Conservation (phyloP, 2,329 filamentous ascomycete species). For the Clonostachys rosea region DNA sequence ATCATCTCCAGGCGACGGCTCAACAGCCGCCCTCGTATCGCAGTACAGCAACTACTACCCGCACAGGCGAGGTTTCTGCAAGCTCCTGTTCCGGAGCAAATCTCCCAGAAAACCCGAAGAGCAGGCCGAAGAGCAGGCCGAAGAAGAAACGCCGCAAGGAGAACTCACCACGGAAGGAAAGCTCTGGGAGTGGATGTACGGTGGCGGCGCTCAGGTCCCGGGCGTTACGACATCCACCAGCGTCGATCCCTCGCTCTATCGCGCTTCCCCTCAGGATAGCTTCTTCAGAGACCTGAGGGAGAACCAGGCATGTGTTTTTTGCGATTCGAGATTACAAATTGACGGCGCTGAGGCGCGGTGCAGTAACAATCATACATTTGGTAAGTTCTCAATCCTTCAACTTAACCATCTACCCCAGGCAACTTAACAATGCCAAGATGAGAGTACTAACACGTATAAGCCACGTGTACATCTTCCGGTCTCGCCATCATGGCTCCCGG, state of each 20-base stretch:
- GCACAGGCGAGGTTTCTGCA: constrained; percentile 31
- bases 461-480: constrained; percentile 48
- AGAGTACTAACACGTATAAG: constrained; percentile 17
- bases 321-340: constrained; percentile 24
- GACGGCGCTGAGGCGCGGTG: constrained; percentile 30
- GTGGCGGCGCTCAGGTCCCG: constrained; percentile 37
- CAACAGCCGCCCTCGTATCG: constrained; percentile 44
- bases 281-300: constrained; percentile 29
- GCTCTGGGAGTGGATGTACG: constrained; percentile 57
- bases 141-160: not conserved
- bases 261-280: constrained; percentile 19
- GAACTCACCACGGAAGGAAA: constrained; percentile 46
- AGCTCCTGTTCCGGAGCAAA: constrained; percentile 27
- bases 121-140: not conserved
- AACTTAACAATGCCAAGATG: not conserved
- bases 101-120: not conserved
- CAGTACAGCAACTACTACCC: constrained; percentile 42
- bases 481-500: constrained; percentile 50
- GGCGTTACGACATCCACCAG: constrained; percentile 23
- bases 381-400: constrained; percentile 15
- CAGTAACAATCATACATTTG: constrained; percentile 30
- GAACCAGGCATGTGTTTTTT: constrained; percentile 42
- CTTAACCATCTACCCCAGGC: not conserved
- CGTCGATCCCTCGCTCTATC: constrained; percentile 1
- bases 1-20: constrained; percentile 43